Evolutionary conservation across 768 basidiomycete species (phyloP).

Genomic region (Auricularia heimuer): DNA sequence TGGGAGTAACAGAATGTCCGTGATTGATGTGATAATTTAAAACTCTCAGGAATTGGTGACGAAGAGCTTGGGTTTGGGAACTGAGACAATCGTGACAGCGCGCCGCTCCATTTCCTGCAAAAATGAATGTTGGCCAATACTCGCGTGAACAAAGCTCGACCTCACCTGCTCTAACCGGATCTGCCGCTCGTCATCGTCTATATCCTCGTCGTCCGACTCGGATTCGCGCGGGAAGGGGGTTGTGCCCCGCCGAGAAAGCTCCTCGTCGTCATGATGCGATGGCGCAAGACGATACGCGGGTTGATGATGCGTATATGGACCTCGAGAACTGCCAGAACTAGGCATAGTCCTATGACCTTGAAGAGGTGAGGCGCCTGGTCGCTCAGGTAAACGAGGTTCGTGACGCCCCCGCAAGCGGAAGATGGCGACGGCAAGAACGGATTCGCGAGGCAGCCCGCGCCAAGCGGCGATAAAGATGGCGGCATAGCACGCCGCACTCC

Average conservation of each 20-base stretch:
- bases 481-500: constrained; percentile 49
- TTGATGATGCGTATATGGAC: constrained; percentile 56
- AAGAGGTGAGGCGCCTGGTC: constrained; percentile 22
- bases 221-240: constrained; percentile 22
- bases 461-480: constrained; percentile 45
- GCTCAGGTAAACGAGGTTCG: constrained; percentile 10
- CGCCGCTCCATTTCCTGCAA: constrained; percentile 58
- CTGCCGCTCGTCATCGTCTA: constrained; percentile 62
- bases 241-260: constrained; percentile 31
- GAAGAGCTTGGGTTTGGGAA: constrained; percentile 65
- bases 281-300: constrained; percentile 44
- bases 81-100: constrained; percentile 71
- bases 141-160: not conserved
- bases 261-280: constrained; percentile 33
- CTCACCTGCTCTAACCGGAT: constrained; percentile 53
- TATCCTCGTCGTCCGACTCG: constrained; percentile 36
- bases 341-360: constrained; percentile 10
- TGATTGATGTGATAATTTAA: not conserved
- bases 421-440: constrained; percentile 43
- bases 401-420: constrained; percentile 30
- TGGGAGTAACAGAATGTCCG: not conserved
- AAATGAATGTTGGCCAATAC: not conserved
- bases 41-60: constrained; percentile 53
- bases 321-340: constrained; percentile 16
- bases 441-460: constrained; percentile 46